Conservation (phyloP, 768 basidiomycete species). For the Lyophyllum decastes region DNA sequence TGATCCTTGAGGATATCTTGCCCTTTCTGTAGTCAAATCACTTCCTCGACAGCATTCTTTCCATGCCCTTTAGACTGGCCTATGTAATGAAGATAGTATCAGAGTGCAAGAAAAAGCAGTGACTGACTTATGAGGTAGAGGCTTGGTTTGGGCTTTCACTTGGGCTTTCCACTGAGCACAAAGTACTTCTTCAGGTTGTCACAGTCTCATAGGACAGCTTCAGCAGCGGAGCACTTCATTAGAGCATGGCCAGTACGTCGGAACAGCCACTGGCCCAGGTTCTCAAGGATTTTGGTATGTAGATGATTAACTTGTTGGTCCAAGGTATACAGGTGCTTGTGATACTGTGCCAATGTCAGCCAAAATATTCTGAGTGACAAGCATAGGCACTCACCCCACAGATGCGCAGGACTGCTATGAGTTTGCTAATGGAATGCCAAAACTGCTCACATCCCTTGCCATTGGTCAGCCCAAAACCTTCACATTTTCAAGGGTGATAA, state of each 20-base stretch:
- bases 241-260: no score
- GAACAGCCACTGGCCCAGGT: no score
- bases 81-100: background rate
- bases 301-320: slow-evolving; percentile 1
- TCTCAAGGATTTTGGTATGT: background rate
- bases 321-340: no score
- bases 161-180: background rate
- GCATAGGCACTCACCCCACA: no score
- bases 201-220: background rate
- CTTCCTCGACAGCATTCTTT: slow-evolving; percentile 2
- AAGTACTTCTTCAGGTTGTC: background rate
- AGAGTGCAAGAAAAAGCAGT: background rate
- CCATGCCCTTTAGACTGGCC: slow-evolving; percentile 9
- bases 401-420: no score
- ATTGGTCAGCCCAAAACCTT: slow-evolving; percentile 22
- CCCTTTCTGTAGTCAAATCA: slow-evolving; percentile 3
- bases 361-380: no score
- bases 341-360: no score
- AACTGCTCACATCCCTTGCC: slow-evolving; percentile 15
- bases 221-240: background rate
- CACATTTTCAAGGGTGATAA: slow-evolving; percentile 29
- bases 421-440: no score
- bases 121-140: no score
- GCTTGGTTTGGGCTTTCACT: background rate
- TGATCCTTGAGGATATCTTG: no score